Conservation (phyloP, 73 alveolate genomes). For the Paramecium caudatum region DNA sequence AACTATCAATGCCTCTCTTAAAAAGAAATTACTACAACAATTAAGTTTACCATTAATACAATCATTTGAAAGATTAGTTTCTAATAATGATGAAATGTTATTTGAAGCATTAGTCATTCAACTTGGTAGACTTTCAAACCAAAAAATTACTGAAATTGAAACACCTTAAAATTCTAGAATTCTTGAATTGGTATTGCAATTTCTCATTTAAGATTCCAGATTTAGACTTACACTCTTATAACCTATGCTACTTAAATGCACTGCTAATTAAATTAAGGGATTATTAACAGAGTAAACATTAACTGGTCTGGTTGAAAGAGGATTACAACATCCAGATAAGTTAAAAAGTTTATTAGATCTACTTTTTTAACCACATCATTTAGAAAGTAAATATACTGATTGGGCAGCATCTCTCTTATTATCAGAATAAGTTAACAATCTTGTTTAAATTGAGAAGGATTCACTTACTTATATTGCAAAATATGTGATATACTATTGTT, state of each 20-base stretch:
- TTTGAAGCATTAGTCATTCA: slow-evolving; percentile 17
- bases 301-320: neutral
- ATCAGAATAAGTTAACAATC: neutral
- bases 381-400: slow-evolving; percentile 9
- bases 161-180: neutral
- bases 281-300: neutral
- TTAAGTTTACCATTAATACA: neutral
- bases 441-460: slow-evolving; percentile 21
- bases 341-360: neutral
- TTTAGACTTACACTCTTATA: slow-evolving; percentile 23
- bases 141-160: neutral
- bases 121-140: neutral
- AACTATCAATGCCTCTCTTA: neutral
- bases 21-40: neutral
- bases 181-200: neutral
- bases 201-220: neutral
- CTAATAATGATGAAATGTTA: neutral
- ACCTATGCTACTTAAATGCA: neutral
- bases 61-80: neutral
- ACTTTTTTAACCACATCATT: neutral
- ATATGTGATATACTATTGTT: slow-evolving; percentile 15
- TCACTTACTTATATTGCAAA: neutral
- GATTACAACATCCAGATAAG: slow-evolving; percentile 17
- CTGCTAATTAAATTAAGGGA: slow-evolving; percentile 10
- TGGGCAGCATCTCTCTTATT: slow-evolving; percentile 48